phyloP scores from a whole-genome alignment of 192 early-diverging fungal species.

The Mortierella alpina region DNA sequence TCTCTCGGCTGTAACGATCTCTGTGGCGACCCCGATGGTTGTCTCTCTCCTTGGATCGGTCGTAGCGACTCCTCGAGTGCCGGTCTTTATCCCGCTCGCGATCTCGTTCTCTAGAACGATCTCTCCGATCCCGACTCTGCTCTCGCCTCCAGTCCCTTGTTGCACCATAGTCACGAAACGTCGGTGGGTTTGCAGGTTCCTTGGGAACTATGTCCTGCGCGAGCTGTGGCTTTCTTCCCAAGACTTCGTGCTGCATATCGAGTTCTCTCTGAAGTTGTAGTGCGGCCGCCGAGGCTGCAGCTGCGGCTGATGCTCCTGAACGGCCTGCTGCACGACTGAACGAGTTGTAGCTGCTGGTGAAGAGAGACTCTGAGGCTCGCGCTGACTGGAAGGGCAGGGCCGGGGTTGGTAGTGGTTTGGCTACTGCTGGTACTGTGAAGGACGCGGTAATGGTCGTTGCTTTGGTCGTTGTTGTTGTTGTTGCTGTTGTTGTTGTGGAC shows the following conservation, averaged over 20 bases:
- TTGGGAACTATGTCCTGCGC: slow-evolving; percentile 49
- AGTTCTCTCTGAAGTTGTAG: slow-evolving; percentile 39
- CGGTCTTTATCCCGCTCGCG: slow-evolving; percentile 36
- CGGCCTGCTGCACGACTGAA: slow-evolving; percentile 25
- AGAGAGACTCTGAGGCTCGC: slow-evolving; percentile 49
- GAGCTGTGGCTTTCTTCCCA: slow-evolving; percentile 47
- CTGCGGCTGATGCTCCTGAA: slow-evolving; percentile 29
- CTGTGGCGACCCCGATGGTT: slow-evolving; percentile 31
- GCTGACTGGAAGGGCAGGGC: slow-evolving; percentile 49
- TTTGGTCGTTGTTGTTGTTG: background rate
- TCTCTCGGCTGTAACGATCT: slow-evolving; percentile 40
- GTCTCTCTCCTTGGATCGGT: slow-evolving; percentile 37
- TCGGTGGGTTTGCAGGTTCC: slow-evolving; percentile 40
- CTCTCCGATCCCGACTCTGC: slow-evolving; percentile 48
- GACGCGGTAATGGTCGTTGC: slow-evolving; percentile 33
- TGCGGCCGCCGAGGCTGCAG: slow-evolving; percentile 43
- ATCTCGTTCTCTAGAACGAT: slow-evolving; percentile 43
- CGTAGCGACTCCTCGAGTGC: slow-evolving; percentile 36
- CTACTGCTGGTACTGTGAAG: slow-evolving; percentile 45
- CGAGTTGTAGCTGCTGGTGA: slow-evolving; percentile 22
- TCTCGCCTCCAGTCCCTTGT: slow-evolving; percentile 50
- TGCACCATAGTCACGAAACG: slow-evolving; percentile 48
- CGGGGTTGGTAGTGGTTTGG: slow-evolving; percentile 44
- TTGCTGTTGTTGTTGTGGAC: background rate
- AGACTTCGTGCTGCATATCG: slow-evolving; percentile 46